Base-by-base conservation (phyloP, 257 asterid species). In the Voacanga thouarsii region DNA sequence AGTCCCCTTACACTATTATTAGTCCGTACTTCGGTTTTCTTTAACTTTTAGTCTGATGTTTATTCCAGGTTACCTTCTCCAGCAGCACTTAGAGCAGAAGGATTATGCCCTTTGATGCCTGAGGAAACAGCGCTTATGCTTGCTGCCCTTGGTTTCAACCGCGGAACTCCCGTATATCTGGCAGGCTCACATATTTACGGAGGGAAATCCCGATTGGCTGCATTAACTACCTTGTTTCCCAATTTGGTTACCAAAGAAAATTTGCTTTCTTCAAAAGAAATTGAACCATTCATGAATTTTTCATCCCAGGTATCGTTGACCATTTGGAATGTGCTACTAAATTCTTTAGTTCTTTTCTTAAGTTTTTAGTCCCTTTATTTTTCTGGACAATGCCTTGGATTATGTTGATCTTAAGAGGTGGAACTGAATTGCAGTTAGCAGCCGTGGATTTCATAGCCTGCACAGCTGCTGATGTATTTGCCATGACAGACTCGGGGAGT, bases 401-500 rank as follows among this genome's bases (percentile, higher is more conserved):
- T 15, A 5, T 3, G 16, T 24, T 71, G 56, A 77, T 26, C 30
- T 79, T 60, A 61, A 41, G 47, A 68, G 74, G 68, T 24, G 63
- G 74, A 72, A 47, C 64, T 33, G 78, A 71, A 49, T 59, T 84
- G 91, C 97, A 96, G 99, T 85, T 92, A 88, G 99, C 99, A 21
- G 98, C 97, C 1, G 85, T 96, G 82, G 99, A 96, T 87, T 96
- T 96, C 85, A 89, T 96, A 77, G 98, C 80, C 66, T 93, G 97
- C 92, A 83, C 97, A 0, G 98, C 97, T 70, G 88, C 99, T 49
- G 98, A 96, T 80, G 85, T 88, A 66, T 96, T 96, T 80, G 94
- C 97, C 83, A 96, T 96, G 97, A 96, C 99, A 37, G 99, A 96
- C 85, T 92, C 99, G 0, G 99, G 99, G 43, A 96, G 99, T 81